Evolutionary conservation across 2,329 filamentous ascomycete species (phyloP).

Genomic region (Rhytidhysteron rufulum): DNA sequence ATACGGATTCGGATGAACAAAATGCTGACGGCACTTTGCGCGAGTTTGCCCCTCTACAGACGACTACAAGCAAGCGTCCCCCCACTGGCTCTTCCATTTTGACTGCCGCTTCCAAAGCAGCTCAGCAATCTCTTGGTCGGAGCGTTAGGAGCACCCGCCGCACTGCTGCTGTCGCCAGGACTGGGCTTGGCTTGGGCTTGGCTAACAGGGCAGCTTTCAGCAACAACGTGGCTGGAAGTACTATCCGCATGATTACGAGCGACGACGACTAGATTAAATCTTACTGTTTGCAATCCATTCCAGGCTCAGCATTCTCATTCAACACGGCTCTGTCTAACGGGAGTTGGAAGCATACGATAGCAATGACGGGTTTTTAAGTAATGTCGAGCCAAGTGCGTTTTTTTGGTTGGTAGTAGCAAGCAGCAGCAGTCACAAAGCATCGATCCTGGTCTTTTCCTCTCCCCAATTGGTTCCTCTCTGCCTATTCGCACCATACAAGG

Average conservation of each 20-base stretch:
- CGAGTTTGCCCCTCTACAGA: conserved; percentile 2
- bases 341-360: background rate
- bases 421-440: too few relatives aligned
- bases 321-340: background rate
- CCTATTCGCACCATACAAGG: too few relatives aligned
- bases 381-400: background rate
- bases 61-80: background rate
- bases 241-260: conserved; percentile 6
- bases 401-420: background rate
- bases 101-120: background rate
- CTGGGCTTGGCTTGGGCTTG: conserved; percentile 1
- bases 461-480: background rate
- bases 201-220: conserved; percentile 4
- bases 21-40: conserved; percentile 1
- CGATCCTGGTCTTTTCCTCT: background rate
- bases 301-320: background rate
- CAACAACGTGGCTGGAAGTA: conserved; percentile 3
- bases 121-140: conserved; percentile 3
- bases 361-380: background rate
- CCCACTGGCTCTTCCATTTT: background rate
- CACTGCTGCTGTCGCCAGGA: conserved; percentile 4
- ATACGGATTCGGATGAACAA: conserved; percentile 1
- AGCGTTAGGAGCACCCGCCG: conserved; percentile 3
- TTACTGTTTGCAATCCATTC: too few relatives aligned
- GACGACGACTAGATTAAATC: background rate